Percentiles rank a stretch among this genome's conserved stretches.
phyloP scores from a whole-genome alignment of 192 early-diverging fungal genomes.

The Coemansia umbellata region DNA sequence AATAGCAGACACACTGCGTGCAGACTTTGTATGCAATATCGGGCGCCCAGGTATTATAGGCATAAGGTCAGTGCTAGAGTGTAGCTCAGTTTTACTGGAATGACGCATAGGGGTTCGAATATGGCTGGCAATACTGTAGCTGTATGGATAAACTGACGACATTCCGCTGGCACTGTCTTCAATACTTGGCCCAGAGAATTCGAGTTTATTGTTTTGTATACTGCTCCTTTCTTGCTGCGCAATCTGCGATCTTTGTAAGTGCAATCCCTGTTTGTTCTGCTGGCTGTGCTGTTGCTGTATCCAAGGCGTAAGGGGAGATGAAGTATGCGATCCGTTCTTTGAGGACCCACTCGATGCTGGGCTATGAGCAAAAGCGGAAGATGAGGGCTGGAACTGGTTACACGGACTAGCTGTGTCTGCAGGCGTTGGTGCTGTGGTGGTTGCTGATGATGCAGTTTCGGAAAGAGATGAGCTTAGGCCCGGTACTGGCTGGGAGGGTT shows the following conservation, averaged over 20 bases:
- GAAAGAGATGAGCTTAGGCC: too few species aligned
- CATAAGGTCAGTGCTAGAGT: constrained; percentile 6
- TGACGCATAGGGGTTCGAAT: constrained; percentile 39
- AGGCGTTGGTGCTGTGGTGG: neutral
- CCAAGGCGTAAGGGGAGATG: constrained; percentile 14
- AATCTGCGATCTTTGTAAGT: too few species aligned
- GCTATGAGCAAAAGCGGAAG: constrained; percentile 4
- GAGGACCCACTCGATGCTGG: constrained; percentile 19
- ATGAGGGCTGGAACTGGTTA: neutral
- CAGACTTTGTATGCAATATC: constrained; percentile 36
- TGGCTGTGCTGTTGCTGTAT: neutral
- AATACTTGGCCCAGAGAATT: constrained; percentile 23
- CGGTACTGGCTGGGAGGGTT: too few species aligned
- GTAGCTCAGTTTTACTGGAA: constrained; percentile 3
- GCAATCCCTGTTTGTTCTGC: too few species aligned
- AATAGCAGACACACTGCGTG: constrained; percentile 48
- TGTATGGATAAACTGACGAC: constrained; percentile 47
- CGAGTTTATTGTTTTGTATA: constrained; percentile 6
- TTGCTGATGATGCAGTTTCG: too few species aligned
- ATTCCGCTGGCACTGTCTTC: constrained; percentile 42
- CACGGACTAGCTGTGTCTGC: neutral
- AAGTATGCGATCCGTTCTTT: constrained; percentile 1
- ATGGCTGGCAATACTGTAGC: constrained; percentile 49
- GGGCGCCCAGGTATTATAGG: constrained; percentile 13
- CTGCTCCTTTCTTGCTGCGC: too few species aligned